Evolutionary conservation across 140 eudicot species (phyloP).

Genomic region (Erigeron philadelphicus): DNA sequence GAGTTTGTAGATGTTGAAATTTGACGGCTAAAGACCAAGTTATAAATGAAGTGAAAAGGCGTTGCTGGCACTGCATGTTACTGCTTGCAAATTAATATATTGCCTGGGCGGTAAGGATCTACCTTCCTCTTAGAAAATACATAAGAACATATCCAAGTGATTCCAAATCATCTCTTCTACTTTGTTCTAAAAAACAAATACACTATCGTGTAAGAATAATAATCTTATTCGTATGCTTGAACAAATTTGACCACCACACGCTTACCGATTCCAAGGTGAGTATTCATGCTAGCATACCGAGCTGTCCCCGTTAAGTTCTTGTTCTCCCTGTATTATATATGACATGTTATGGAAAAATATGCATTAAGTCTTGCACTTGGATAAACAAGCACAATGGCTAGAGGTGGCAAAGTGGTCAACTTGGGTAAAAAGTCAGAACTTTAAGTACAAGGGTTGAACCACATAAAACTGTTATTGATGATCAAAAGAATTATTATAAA

Average conservation of each 20-base stretch:
- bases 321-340: slow-evolving; percentile 61
- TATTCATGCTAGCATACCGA: slow-evolving; percentile 91
- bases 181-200: slow-evolving; percentile 51
- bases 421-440: not conserved
- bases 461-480: not conserved
- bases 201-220: slow-evolving; percentile 20
- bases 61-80: not conserved
- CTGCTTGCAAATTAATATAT: not conserved
- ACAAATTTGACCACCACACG: slow-evolving; percentile 1
- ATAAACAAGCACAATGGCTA: slow-evolving; percentile 6
- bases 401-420: not conserved
- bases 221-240: slow-evolving; percentile 1
- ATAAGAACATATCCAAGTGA: slow-evolving; percentile 94
- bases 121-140: slow-evolving; percentile 97
- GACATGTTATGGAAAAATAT: not conserved
- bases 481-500: not conserved
- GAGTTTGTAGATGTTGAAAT: not conserved
- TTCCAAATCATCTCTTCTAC: slow-evolving; percentile 91
- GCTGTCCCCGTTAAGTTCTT: slow-evolving; percentile 92
- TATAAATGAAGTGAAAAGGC: not conserved
- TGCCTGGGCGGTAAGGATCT: not conserved
- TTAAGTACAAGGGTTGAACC: not conserved
- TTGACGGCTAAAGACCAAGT: not conserved
- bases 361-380: slow-evolving; percentile 13
- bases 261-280: slow-evolving; percentile 90